Conservation (phyloP, 73 alveolate genomes). For the Paramecium biaurelia region DNA sequence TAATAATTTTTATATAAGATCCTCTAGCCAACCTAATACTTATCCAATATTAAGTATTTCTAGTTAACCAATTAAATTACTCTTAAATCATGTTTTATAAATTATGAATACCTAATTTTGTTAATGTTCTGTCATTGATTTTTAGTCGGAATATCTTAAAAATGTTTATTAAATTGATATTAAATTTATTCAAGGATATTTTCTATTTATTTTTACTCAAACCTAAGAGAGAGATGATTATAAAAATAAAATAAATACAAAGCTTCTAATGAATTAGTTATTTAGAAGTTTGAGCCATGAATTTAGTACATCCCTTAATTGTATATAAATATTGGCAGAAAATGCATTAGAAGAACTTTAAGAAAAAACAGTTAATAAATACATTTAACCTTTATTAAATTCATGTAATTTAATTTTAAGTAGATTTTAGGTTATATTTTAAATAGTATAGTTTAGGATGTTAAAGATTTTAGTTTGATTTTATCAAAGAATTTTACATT, state of each 20-base stretch:
- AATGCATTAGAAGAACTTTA: background rate
- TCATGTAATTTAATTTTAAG: background rate
- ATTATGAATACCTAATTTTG: background rate
- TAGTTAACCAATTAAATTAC: background rate
- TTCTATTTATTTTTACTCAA: background rate
- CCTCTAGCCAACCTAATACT: background rate
- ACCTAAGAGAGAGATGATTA: conserved; percentile 10
- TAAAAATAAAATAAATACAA: background rate
- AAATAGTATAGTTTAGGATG: conserved; percentile 21
- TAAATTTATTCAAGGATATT: background rate
- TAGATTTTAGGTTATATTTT: background rate
- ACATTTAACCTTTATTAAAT: background rate
- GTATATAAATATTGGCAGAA: conserved; percentile 26
- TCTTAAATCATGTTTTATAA: background rate
- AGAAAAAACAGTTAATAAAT: background rate
- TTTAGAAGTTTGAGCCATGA: conserved; percentile 51
- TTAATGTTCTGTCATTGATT: background rate
- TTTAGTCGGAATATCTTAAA: background rate
- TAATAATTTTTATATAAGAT: background rate
- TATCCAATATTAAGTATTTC: background rate
- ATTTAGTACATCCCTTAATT: conserved; percentile 30
- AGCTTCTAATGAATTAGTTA: background rate
- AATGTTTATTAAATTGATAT: background rate
- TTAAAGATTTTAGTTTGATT: conserved; percentile 11
- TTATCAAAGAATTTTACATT: background rate